A percentile compares a stretch with the other conserved stretches of the same genome.
These are phyloP conservation scores for Suillus luteus DNA, from an alignment of 768 basidiomycete genomes.

Conservation along the genomic window DNA sequence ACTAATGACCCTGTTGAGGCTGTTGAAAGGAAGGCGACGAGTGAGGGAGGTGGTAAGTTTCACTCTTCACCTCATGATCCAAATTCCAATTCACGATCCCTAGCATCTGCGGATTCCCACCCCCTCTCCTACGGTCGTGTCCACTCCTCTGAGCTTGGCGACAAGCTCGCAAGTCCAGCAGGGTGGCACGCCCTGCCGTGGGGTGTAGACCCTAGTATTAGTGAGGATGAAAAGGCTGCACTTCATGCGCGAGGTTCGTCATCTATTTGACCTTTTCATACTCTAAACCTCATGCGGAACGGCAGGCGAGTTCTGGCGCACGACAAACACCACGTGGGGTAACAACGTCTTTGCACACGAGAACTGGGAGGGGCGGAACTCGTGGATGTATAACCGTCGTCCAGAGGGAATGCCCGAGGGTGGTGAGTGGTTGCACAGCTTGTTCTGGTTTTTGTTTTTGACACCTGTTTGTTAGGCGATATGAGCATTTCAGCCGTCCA, in stretches of 20 bases:
- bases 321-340: slow-evolving; percentile 82
- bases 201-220: slow-evolving; percentile 57
- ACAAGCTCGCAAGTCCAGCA: slow-evolving; percentile 76
- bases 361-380: slow-evolving; percentile 79
- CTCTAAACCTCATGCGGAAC: slow-evolving; percentile 23
- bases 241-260: neutral
- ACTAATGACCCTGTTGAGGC: slow-evolving; percentile 80
- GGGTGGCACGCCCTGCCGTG: slow-evolving; percentile 92
- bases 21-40: slow-evolving; percentile 20
- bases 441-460: neutral
- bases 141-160: slow-evolving; percentile 65
- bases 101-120: slow-evolving; percentile 16
- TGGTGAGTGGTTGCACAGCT: neutral
- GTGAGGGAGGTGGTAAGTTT: slow-evolving; percentile 21
- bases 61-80: neutral
- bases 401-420: slow-evolving; percentile 49
- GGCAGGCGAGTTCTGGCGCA: slow-evolving; percentile 46
- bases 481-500: neutral
- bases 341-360: slow-evolving; percentile 96
- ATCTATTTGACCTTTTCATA: neutral
- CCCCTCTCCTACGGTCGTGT: slow-evolving; percentile 29
- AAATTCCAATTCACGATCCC: neutral
- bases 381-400: slow-evolving; percentile 73
- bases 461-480: slow-evolving; percentile 2
- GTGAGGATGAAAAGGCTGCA: slow-evolving; percentile 18